These are phyloP conservation scores for Cryptococcus sp. DNA, from an alignment of 1,284 basidiomycete genomes.

Conservation along the genomic window DNA sequence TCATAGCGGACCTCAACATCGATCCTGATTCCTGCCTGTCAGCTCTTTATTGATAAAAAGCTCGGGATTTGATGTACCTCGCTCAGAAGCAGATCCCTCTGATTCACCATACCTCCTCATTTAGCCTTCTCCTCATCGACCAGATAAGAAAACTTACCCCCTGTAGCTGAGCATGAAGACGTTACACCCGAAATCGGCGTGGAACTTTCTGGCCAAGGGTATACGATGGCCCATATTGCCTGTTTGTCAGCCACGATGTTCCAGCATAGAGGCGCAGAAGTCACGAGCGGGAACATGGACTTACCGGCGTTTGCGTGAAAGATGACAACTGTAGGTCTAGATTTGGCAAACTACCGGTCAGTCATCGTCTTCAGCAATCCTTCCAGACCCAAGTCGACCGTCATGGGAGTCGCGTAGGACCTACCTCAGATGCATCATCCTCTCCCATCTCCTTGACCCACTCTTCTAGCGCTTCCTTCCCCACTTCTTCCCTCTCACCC, in stretches of 20 bases:
- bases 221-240: constrained; percentile 67
- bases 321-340: constrained; percentile 77
- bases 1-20: constrained; percentile 67
- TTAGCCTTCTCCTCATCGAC: too few species aligned
- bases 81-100: constrained; percentile 76
- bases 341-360: constrained; percentile 57
- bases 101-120: constrained; percentile 76
- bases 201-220: constrained; percentile 83
- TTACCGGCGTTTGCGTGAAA: constrained; percentile 86
- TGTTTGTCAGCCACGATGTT: constrained; percentile 1
- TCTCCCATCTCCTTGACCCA: constrained; percentile 32
- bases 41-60: too few species aligned
- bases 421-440: neutral
- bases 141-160: constrained; percentile 35
- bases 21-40: constrained; percentile 60
- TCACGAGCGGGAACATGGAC: constrained; percentile 43
- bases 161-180: constrained; percentile 47
- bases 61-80: too few species aligned
- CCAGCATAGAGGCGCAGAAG: neutral
- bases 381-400: too few species aligned
- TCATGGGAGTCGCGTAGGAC: neutral
- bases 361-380: neutral
- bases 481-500: constrained; percentile 22
- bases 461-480: constrained; percentile 16
- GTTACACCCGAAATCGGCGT: constrained; percentile 63